Evolutionary conservation across 2,329 filamentous ascomycete species (phyloP), one percentile per base, ranked within the genome.

Genomic region (Thermochaetoides dissita): DNA sequence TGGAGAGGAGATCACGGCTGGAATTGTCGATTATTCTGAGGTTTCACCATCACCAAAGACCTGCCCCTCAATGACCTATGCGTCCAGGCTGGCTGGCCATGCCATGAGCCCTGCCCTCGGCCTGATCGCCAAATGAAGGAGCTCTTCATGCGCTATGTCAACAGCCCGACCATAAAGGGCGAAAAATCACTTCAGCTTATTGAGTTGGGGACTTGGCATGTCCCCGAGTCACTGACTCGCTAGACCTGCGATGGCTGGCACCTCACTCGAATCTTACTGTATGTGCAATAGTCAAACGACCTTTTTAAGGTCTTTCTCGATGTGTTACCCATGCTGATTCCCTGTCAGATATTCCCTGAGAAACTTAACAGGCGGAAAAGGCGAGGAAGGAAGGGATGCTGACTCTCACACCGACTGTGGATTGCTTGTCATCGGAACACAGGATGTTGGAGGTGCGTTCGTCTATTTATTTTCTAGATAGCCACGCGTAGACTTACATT

Each of bases 31-130:
- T 49, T 71, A 70, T 48, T 68, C 64, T 1, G 68, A 71, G 51
- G 69, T 71, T 30, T 71, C 70, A 72, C 68, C 2, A 63, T 71
- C 11, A 70, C 64, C 9, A 71, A 70, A 44, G 67, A 71, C 38
- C 53, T 71, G 6, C 51, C 53, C 4, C 45, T 53, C 2, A 45
- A 55, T 5, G 65, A 71, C 38, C 47, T 52, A 1, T 57, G 66
- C 2, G 66, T 69, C 3, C 50, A 51, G 12, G 53, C 52, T 4
- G 57, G 59, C 29, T 70, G 68, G 66, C 68, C 67, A 0, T 70
- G 65, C 47, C 68, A 71, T 46, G 68, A 68, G 0, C 63, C 63
- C 2, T 66, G 62, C 44, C 68, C 67, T 0, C 71, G 68, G 68
- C 65, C 66, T 0, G 62, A 66, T 35, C 45, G 46, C 7, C 51